phyloP scores from a whole-genome alignment of 208 protist species.

The Kentomonas sorsogonicus region DNA sequence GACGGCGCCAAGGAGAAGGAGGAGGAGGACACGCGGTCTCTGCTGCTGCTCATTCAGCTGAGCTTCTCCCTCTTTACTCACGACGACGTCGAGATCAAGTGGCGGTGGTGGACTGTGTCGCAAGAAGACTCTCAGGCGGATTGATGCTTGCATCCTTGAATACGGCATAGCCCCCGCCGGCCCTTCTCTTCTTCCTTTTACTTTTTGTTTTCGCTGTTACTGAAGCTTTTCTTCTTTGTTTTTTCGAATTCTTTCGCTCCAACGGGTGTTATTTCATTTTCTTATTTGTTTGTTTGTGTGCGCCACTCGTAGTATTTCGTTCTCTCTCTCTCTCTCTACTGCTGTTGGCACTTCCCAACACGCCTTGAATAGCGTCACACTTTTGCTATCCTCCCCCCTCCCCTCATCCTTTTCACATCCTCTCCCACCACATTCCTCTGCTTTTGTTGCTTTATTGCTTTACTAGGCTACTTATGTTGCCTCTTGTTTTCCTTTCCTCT shows the following conservation, averaged over 20 bases:
- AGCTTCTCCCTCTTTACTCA: constrained; percentile 40
- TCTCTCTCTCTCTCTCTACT: neutral
- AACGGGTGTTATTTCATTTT: constrained; percentile 4
- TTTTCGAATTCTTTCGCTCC: neutral
- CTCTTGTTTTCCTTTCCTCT: constrained; percentile 6
- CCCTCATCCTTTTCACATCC: neutral
- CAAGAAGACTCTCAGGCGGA: neutral
- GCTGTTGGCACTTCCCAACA: neutral
- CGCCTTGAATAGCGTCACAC: too few species aligned
- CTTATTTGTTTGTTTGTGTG: constrained; percentile 8
- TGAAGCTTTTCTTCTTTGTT: too few species aligned
- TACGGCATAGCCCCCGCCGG: too few species aligned
- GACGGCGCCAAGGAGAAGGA: neutral
- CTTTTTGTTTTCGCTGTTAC: too few species aligned
- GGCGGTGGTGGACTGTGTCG: constrained; percentile 48
- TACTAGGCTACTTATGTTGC: neutral
- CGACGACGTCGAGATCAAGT: constrained; percentile 41
- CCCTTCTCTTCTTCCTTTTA: too few species aligned
- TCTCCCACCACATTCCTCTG: neutral
- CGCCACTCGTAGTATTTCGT: neutral
- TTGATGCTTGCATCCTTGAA: too few species aligned
- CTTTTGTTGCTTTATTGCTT: neutral
- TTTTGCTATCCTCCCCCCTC: neutral
- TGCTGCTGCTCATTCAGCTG: constrained; percentile 52
- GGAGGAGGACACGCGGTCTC: constrained; percentile 3